Percentiles rank a stretch among this genome's conserved stretches.
Evolutionary conservation across 2,329 filamentous ascomycete genomes (phyloP).

Genomic region (Aspergillus tubingensis): DNA sequence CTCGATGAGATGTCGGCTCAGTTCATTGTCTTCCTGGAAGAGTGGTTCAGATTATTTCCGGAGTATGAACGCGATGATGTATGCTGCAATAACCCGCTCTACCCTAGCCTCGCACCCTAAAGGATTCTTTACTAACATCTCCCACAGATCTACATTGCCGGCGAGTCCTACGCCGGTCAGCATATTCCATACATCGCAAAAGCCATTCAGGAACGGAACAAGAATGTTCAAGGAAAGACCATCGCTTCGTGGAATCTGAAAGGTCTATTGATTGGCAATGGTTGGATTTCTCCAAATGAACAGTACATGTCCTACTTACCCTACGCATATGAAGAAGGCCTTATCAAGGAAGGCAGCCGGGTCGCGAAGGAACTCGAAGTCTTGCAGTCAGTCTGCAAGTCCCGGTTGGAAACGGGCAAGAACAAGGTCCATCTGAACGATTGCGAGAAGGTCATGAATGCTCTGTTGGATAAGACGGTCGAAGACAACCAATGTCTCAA

Average conservation of each 20-base stretch:
- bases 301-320: conserved; percentile 88
- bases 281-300: conserved; percentile 88
- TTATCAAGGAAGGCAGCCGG: conserved; percentile 69
- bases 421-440: conserved; percentile 65
- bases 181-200: conserved; percentile 97
- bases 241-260: conserved; percentile 70
- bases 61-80: conserved; percentile 92
- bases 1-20: conserved; percentile 86
- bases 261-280: conserved; percentile 91
- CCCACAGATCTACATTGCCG: conserved; percentile 81
- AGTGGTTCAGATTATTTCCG: conserved; percentile 87
- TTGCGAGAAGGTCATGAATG: conserved; percentile 77
- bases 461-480: conserved; percentile 68
- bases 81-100: conserved; percentile 45
- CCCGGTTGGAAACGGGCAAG: conserved; percentile 58
- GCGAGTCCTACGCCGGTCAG: conserved; percentile 95
- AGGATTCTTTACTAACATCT: conserved; percentile 11
- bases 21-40: conserved; percentile 85
- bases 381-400: conserved; percentile 68
- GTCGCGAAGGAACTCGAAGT: conserved; percentile 66
- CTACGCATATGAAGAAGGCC: conserved; percentile 73
- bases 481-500: conserved; percentile 70
- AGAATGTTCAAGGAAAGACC: conserved; percentile 47
- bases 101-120: not conserved
- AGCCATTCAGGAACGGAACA: conserved; percentile 85